Base-by-base conservation (phyloP, 345 rosid species). In the Gossypium longicalyx region DNA sequence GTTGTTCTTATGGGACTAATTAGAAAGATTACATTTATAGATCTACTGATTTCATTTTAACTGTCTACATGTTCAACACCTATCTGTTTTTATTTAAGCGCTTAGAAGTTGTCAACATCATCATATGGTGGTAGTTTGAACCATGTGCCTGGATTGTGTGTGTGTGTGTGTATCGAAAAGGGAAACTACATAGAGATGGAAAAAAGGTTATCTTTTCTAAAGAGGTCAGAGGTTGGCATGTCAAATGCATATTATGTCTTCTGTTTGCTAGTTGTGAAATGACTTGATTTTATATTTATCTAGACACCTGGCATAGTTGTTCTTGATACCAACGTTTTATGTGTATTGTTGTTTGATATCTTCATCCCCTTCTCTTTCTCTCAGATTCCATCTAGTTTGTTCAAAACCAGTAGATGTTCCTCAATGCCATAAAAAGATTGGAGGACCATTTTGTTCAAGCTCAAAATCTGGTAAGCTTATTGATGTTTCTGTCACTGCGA, bases 341-440 rank as follows among this genome's bases (percentile, higher is more conserved):
- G 10, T 47, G 6, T 38, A 64, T 64, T n/a, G 70, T 61, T 22
- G 2, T n/a, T 65, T 11, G 29, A 47, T 25, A 34, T 70, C 34
- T 29, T 29, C 38, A 29, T 29, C 38, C 38, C 38, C 38, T 29
- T 29, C 38, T 29, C 38, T 29, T 29, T 29, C 38, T 29, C 38
- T 76, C 90, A 87, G 96, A 88, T 89, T 51, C 83, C 90, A 10
- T 82, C 95, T 70, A 83, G 80, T 79, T 83, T 87, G 73, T 87
- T 86, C 86, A 82, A 74, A 82, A 76, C 25, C 2, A 25, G 2
- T 67, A 16, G 56, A 73, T 17, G 62, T 27, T 53, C 56, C 23
- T 70, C 62, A 13, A 34, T 4, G 53, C 17, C 74, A 27, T 25
- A 34, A 22, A 29, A n/a, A 41, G 60, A 53, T 1, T 20, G 15